Evolutionary conservation across 2,329 filamentous ascomycete species (phyloP).

Genomic region (Penicillium italicum): DNA sequence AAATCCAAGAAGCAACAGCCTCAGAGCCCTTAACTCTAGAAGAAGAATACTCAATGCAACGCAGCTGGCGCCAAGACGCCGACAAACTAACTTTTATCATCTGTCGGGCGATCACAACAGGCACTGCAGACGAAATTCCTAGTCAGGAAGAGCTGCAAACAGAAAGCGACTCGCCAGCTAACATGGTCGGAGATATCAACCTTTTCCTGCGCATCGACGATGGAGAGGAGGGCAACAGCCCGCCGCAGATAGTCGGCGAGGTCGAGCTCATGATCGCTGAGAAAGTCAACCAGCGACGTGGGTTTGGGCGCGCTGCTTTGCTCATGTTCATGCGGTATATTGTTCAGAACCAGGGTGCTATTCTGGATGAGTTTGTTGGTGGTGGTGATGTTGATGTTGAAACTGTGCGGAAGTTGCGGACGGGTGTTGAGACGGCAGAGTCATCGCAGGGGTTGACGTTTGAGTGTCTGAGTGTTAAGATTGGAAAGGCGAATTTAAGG

Average conservation of each 20-base stretch:
- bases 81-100: conserved; percentile 94
- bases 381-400: conserved; percentile 13
- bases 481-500: conserved; percentile 53
- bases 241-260: conserved; percentile 58
- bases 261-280: conserved; percentile 83
- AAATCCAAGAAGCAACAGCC: conserved; percentile 78
- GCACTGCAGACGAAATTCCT: background rate
- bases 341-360: conserved; percentile 46
- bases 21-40: conserved; percentile 76
- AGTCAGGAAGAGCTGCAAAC: conserved; percentile 25
- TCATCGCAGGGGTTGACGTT: conserved; percentile 16
- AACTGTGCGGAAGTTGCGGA: conserved; percentile 15
- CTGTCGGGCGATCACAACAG: conserved; percentile 52
- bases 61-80: conserved; percentile 72
- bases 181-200: conserved; percentile 73
- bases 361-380: conserved; percentile 56
- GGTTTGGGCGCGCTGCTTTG: conserved; percentile 64
- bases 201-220: conserved; percentile 69
- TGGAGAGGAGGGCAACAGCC: conserved; percentile 42
- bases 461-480: conserved; percentile 58
- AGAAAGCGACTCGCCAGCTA: conserved; percentile 51
- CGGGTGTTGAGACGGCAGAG: conserved; percentile 4
- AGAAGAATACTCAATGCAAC: conserved; percentile 87
- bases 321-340: conserved; percentile 69
- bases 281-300: conserved; percentile 54